Evolutionary conservation across 495 filamentous ascomycete species (phyloP).

Genomic region (Cladorrhinum samala): DNA sequence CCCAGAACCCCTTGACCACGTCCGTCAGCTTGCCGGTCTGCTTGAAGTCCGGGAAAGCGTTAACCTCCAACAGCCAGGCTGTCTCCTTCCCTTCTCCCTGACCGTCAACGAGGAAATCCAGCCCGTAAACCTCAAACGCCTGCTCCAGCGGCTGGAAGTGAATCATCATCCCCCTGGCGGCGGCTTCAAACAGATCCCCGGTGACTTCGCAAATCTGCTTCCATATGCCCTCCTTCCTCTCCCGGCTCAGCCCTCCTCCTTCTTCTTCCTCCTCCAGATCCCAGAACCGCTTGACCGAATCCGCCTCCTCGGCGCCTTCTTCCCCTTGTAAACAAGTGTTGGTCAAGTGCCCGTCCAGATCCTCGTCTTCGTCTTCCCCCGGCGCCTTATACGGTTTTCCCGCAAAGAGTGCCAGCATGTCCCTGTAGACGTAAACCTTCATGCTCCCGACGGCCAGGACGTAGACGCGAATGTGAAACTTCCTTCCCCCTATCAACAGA

Average conservation of each 20-base stretch:
- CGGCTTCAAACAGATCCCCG: conserved; percentile 74
- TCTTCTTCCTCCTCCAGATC: conserved; percentile 40
- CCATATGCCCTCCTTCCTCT: conserved; percentile 48
- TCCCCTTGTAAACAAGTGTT: conserved; percentile 86
- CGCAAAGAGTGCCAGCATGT: conserved; percentile 91
- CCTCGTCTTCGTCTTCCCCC: conserved; percentile 35
- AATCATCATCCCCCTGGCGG: conserved; percentile 69
- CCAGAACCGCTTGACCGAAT: conserved; percentile 63
- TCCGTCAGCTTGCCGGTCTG: conserved; percentile 74
- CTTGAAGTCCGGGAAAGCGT: conserved; percentile 90
- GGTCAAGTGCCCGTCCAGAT: conserved; percentile 76
- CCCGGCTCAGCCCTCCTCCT: too few relatives aligned
- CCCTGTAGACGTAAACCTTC: conserved; percentile 76
- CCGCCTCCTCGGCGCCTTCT: conserved; percentile 5
- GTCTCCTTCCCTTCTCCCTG: conserved; percentile 28
- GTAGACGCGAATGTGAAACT: conserved; percentile 94
- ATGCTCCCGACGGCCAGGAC: conserved; percentile 73
- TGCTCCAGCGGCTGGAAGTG: conserved; percentile 89
- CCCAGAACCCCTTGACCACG: conserved; percentile 70
- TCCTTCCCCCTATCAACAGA: conserved; percentile 62
- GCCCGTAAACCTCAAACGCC: conserved; percentile 84
- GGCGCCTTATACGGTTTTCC: conserved; percentile 55
- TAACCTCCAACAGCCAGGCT: conserved; percentile 83
- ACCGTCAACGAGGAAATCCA: conserved; percentile 82
- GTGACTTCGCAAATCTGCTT: conserved; percentile 67